These are phyloP conservation scores for Phlebiopsis gigantea DNA, from an alignment of 768 basidiomycete species.

Conservation along the genomic window DNA sequence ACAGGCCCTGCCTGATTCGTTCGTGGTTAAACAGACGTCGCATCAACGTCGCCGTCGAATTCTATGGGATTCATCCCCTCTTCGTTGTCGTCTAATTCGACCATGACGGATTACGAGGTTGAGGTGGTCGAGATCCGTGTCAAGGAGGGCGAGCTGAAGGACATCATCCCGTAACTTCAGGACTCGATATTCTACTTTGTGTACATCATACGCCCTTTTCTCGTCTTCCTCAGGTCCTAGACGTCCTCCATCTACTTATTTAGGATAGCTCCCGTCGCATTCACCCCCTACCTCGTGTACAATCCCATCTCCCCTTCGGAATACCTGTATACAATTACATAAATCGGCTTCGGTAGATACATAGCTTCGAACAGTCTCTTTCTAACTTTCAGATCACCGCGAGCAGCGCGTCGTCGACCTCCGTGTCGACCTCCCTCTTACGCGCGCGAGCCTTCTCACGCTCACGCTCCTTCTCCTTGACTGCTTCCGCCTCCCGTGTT, in stretches of 20 bases:
- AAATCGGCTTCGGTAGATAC: conserved; percentile 7
- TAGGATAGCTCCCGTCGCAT: neutral
- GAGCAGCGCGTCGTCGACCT: conserved; percentile 44
- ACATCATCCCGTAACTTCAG: conserved; percentile 56
- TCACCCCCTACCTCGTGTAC: conserved; percentile 6
- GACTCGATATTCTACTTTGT: no score
- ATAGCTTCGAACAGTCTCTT: conserved; percentile 13
- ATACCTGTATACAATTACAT: conserved; percentile 1
- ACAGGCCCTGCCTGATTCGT: neutral
- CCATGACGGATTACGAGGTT: conserved; percentile 72
- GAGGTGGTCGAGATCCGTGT: conserved; percentile 88
- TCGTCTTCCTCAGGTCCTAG: neutral
- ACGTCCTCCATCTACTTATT: neutral
- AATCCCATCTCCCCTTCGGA: conserved; percentile 7
- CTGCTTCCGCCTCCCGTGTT: conserved; percentile 60
- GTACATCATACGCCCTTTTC: neutral
- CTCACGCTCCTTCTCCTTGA: conserved; percentile 53
- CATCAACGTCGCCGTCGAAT: conserved; percentile 78
- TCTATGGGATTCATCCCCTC: conserved; percentile 60
- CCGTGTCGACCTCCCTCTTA: conserved; percentile 42
- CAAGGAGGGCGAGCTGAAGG: conserved; percentile 68
- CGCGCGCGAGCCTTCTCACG: conserved; percentile 46
- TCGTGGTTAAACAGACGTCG: conserved; percentile 49
- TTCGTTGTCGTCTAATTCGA: conserved; percentile 63
- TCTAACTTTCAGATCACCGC: conserved; percentile 32